Percentiles rank a stretch among this genome's conserved stretches.
phyloP scores from a whole-genome alignment of 805 yeast species.

The Monosporozyma servazzii region DNA sequence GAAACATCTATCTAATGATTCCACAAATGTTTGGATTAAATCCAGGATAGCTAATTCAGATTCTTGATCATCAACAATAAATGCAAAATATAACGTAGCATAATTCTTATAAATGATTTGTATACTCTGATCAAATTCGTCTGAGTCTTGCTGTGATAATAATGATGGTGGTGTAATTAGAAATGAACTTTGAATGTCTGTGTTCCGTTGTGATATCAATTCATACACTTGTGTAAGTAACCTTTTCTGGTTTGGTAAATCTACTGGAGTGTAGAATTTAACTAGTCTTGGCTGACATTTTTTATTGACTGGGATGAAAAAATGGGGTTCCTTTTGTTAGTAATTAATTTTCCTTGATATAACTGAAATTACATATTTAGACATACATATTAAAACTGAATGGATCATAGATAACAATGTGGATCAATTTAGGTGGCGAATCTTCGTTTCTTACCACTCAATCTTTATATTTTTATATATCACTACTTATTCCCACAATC shows the following conservation, averaged over 20 bases:
- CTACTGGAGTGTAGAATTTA: conserved; percentile 89
- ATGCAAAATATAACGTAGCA: conserved; percentile 92
- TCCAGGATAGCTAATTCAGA: conserved; percentile 90
- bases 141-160: conserved; percentile 29
- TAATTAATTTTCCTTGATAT: background rate
- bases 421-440: background rate
- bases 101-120: conserved; percentile 89
- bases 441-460: background rate
- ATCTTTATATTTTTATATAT: background rate
- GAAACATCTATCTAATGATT: conserved; percentile 86
- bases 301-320: conserved; percentile 52
- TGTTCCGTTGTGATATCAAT: conserved; percentile 57
- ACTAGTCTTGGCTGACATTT: conserved; percentile 83
- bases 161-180: conserved; percentile 75
- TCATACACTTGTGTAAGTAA: conserved; percentile 76
- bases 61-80: conserved; percentile 92
- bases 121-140: conserved; percentile 52
- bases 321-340: background rate
- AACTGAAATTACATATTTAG: background rate
- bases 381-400: conserved; percentile 7
- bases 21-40: conserved; percentile 92
- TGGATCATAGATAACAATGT: conserved; percentile 54
- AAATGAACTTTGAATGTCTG: conserved; percentile 72
- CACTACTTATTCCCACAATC: background rate
- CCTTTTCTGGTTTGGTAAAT: conserved; percentile 69